These are phyloP conservation scores for Populus hybrid DNA, from an alignment of 441 rosid genomes.

Conservation along the genomic window DNA sequence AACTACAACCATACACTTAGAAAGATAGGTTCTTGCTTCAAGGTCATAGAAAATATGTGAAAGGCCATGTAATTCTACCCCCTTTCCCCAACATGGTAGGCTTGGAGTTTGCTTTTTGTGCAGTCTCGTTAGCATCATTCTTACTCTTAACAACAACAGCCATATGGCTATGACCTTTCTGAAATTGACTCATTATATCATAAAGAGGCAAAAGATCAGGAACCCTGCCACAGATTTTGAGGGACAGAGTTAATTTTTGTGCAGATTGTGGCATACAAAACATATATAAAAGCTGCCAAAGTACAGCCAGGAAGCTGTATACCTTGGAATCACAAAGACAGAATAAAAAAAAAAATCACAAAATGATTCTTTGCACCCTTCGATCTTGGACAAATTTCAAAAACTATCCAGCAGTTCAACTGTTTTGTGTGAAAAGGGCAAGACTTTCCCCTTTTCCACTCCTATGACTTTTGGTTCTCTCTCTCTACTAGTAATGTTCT, in stretches of 20 bases:
- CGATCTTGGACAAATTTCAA: too few relatives aligned
- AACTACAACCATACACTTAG: not conserved
- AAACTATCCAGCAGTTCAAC: too few relatives aligned
- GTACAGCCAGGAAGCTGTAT: conserved; percentile 16
- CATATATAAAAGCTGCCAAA: not conserved
- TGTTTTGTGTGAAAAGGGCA: too few relatives aligned
- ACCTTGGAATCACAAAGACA: conserved; percentile 38
- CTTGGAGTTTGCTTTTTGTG: conserved; percentile 26
- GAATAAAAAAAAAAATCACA: conserved; percentile 1
- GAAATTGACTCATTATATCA: conserved; percentile 75
- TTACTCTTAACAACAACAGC: conserved; percentile 62
- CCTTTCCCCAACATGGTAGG: conserved; percentile 7
- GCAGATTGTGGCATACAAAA: not conserved
- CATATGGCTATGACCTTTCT: conserved; percentile 83
- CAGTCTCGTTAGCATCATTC: conserved; percentile 24
- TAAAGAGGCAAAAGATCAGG: conserved; percentile 60
- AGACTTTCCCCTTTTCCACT: too few relatives aligned
- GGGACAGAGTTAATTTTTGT: too few relatives aligned
- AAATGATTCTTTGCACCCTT: too few relatives aligned
- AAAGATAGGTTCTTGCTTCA: not conserved
- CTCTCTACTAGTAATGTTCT: too few relatives aligned
- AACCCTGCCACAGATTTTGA: conserved; percentile 40
- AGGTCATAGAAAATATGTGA: not conserved
- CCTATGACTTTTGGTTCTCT: too few relatives aligned
- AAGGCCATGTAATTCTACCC: conserved; percentile 21